A percentile compares a stretch with the other conserved stretches of the same genome.
phyloP scores from a whole-genome alignment of 2,329 filamentous ascomycete species.

The Alternaria arbusti region DNA sequence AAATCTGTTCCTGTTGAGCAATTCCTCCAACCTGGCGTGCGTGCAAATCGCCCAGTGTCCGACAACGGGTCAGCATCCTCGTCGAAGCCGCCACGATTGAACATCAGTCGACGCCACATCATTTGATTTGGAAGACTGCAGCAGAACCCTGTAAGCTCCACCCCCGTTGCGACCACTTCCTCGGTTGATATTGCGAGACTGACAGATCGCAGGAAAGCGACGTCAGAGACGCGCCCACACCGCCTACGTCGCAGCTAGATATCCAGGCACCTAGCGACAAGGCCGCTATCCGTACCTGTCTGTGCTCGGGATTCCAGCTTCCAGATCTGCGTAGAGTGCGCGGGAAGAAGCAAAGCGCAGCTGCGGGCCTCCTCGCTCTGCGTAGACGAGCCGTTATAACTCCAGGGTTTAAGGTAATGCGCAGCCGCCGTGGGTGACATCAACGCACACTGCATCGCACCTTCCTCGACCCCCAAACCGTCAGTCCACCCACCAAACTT shows the following conservation, averaged over 20 bases:
- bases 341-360: constrained; percentile 48
- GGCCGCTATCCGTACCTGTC: constrained; percentile 37
- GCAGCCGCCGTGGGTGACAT: constrained; percentile 37
- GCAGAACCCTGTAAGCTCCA: constrained; percentile 47
- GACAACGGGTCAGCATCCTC: constrained; percentile 37
- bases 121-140: constrained; percentile 42
- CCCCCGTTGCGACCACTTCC: constrained; percentile 36
- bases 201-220: constrained; percentile 42
- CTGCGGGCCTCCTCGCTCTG: constrained; percentile 30
- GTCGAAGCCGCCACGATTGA: constrained; percentile 44
- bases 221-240: constrained; percentile 32
- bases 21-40: constrained; percentile 35
- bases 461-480: constrained; percentile 13
- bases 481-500: constrained; percentile 13
- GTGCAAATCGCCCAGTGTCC: constrained; percentile 40
- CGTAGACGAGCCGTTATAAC: constrained; percentile 38
- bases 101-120: constrained; percentile 42
- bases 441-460: constrained; percentile 19
- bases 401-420: constrained; percentile 42
- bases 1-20: constrained; percentile 20
- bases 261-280: constrained; percentile 30
- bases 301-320: constrained; percentile 40
- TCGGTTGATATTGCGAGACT: constrained; percentile 37
- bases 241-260: constrained; percentile 40
- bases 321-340: constrained; percentile 45